Base-by-base conservation (phyloP, 352 stramenopile species). In the Pythium sp. region DNA sequence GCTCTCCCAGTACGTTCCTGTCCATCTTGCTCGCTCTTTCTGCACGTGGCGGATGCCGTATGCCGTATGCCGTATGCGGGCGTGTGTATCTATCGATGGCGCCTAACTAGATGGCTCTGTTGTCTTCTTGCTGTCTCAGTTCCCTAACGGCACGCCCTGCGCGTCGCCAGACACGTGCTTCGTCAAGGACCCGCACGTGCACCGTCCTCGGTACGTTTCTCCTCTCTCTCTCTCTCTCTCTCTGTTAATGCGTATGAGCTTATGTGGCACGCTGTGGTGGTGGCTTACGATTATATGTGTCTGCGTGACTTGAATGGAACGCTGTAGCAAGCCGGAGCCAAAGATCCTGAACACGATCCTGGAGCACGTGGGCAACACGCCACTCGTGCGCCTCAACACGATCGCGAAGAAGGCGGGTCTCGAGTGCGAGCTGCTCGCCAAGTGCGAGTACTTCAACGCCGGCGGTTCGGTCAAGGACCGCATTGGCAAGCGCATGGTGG, bases 391-490 rank as follows among this genome's bases (percentile, higher is more conserved):
- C 57, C 81, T 98, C 51, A 97, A 98, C 76, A 95, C 74, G 61
- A 91, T 98, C 56, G 75, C 73, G 57, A 82, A 82, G 70, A 94
- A 94, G 74, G 73, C 89, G 18, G 81, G 87, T 62, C 60, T 97
- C 18, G 80, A 97, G 69, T 97, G 91, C 74, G 93, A 98, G 32
- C 65, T 99, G 30, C 81, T 97, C 36, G 95, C 86, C 57, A 99
- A 99, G 76, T 98, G 93, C 77, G 96, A 99, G 79, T 98, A 97
- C 73, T 98, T 98, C 74, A 99, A 99, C 72, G 88, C 93, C 18
- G 91, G 93, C 38, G 91, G 90, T 20, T 97, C 87, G 51, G 89
- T 82, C 26, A 98, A 98, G 79, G 87, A 96, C 71, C 80, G 90
- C 15, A 97, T 98, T 56, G 94, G 81, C 28, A 84, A 87, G 69